phyloP scores from a whole-genome alignment of 768 basidiomycete species.

The Boletales sp. region DNA sequence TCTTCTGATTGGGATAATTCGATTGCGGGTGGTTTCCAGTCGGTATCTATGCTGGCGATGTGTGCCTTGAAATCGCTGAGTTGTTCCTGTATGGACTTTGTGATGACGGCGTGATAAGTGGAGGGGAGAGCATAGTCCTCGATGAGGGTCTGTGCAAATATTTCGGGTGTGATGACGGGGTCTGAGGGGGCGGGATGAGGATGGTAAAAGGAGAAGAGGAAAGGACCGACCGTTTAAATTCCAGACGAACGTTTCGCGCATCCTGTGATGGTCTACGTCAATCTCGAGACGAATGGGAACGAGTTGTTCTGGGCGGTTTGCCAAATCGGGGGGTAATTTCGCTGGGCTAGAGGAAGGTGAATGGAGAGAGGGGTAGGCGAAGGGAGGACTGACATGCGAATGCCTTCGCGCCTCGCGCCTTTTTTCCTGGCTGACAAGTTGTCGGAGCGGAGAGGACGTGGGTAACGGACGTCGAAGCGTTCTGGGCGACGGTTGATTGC shows the following conservation, averaged over 20 bases:
- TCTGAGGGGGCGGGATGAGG: slow-evolving; percentile 43
- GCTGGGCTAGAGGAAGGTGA: slow-evolving; percentile 46
- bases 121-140: slow-evolving; percentile 83
- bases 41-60: slow-evolving; percentile 50
- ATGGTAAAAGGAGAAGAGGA: not conserved
- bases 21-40: slow-evolving; percentile 25
- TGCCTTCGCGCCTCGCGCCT: slow-evolving; percentile 58
- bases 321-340: slow-evolving; percentile 51
- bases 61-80: slow-evolving; percentile 76
- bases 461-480: slow-evolving; percentile 55
- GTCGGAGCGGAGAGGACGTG: slow-evolving; percentile 40
- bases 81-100: slow-evolving; percentile 85
- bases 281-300: slow-evolving; percentile 96
- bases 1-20: slow-evolving; percentile 25
- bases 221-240: slow-evolving; percentile 79
- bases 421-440: slow-evolving; percentile 43
- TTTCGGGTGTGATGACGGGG: slow-evolving; percentile 82
- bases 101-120: slow-evolving; percentile 62
- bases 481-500: slow-evolving; percentile 27
- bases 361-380: slow-evolving; percentile 4
- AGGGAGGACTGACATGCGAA: slow-evolving; percentile 62
- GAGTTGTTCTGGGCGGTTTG: slow-evolving; percentile 70
- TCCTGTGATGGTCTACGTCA: slow-evolving; percentile 90
- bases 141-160: slow-evolving; percentile 85
- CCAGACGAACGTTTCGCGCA: slow-evolving; percentile 98